These are phyloP conservation scores for Garcileccinum viscosum DNA, from an alignment of 1,284 basidiomycete genomes.

Conservation along the genomic window DNA sequence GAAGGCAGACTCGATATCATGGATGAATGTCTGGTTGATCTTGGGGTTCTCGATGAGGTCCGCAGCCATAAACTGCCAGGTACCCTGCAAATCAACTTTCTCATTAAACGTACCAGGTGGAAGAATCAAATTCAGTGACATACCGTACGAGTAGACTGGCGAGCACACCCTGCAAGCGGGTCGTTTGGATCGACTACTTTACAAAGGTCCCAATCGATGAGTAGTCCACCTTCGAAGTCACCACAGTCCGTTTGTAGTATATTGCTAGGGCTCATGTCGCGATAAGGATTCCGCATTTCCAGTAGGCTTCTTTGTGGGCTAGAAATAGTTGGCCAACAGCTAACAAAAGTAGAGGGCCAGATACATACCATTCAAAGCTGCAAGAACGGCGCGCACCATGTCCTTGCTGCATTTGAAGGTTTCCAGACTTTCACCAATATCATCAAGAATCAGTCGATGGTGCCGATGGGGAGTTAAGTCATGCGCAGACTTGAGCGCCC, in stretches of 20 bases:
- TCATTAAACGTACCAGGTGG: not conserved
- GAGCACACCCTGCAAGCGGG: not conserved
- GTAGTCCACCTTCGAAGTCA: not conserved
- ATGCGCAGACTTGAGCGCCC: not conserved
- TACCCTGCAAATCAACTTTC: not conserved
- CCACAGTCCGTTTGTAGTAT: not conserved
- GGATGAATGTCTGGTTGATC: not conserved
- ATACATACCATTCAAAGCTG: not conserved
- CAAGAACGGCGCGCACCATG: not conserved
- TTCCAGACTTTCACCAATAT: not conserved
- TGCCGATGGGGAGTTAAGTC: not conserved
- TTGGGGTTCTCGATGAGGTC: not conserved
- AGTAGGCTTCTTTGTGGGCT: not conserved
- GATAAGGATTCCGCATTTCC: not conserved
- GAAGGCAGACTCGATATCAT: not conserved
- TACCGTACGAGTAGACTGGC: not conserved
- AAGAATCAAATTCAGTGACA: not conserved
- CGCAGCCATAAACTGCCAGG: not conserved
- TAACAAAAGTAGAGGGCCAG: not conserved
- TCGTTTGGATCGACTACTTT: not conserved
- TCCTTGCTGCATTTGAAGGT: not conserved
- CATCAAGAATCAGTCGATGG: not conserved
- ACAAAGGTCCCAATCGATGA: not conserved
- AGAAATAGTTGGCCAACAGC: not conserved
- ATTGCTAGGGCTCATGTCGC: not conserved